phyloP scores from a whole-genome alignment of 2,329 filamentous ascomycete species.

The Clathrospora elynae region DNA sequence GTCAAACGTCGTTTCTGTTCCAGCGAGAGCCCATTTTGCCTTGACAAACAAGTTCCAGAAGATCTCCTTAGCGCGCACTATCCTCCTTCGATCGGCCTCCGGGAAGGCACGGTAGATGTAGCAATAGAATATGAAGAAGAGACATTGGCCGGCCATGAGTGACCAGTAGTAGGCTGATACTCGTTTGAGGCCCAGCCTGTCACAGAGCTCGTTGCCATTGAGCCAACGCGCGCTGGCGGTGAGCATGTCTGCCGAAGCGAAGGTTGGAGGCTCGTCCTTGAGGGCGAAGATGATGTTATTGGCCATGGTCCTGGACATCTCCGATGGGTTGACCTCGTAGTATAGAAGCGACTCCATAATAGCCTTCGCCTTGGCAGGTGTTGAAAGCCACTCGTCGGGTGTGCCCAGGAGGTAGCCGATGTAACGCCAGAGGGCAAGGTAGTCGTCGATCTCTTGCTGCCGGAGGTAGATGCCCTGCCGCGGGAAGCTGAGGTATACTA shows the following conservation, averaged over 20 bases:
- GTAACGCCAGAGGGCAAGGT: slow-evolving; percentile 76
- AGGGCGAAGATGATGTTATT: slow-evolving; percentile 76
- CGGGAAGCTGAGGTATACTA: slow-evolving; percentile 72
- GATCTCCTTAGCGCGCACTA: slow-evolving; percentile 56
- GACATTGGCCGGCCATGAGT: slow-evolving; percentile 67
- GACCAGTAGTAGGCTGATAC: slow-evolving; percentile 63
- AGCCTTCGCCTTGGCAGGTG: slow-evolving; percentile 60
- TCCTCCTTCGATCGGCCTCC: slow-evolving; percentile 58
- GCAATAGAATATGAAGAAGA: slow-evolving; percentile 65
- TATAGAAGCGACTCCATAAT: slow-evolving; percentile 71
- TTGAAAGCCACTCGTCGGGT: slow-evolving; percentile 65
- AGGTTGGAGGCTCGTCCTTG: slow-evolving; percentile 68
- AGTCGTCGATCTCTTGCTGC: slow-evolving; percentile 67
- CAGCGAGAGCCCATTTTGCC: slow-evolving; percentile 65
- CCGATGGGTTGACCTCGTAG: slow-evolving; percentile 69
- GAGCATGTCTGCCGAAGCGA: slow-evolving; percentile 69
- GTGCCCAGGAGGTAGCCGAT: slow-evolving; percentile 73
- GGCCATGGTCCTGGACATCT: slow-evolving; percentile 67
- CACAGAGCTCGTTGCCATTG: slow-evolving; percentile 68
- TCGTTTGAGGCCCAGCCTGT: slow-evolving; percentile 63
- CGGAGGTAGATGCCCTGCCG: slow-evolving; percentile 72
- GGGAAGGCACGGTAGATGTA: slow-evolving; percentile 59
- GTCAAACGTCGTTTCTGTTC: slow-evolving; percentile 67
- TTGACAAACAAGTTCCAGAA: slow-evolving; percentile 68
- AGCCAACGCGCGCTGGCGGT: slow-evolving; percentile 71